Evolutionary conservation across 306 rosid genomes (phyloP).

Genomic region (Inga laurina): DNA sequence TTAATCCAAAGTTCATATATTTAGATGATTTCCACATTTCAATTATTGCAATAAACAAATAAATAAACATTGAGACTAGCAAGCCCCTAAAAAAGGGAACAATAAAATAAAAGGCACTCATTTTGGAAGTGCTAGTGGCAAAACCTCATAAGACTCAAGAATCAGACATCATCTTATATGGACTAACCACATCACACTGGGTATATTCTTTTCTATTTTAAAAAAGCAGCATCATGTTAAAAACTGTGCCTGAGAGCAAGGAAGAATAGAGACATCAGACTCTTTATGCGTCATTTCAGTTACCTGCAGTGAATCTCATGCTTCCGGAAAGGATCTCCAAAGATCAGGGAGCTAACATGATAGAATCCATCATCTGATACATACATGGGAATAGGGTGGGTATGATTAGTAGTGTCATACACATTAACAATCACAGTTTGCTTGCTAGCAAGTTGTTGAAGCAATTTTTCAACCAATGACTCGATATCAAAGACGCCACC

Average conservation of each 20-base stretch:
- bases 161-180: neutral
- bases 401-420: constrained; percentile 80
- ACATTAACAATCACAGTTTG: constrained; percentile 89
- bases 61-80: neutral
- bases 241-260: neutral
- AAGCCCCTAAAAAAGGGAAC: neutral
- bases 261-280: constrained; percentile 2
- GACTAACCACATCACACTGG: neutral
- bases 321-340: constrained; percentile 94
- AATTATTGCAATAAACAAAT: neutral
- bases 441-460: constrained; percentile 97
- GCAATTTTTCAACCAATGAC: constrained; percentile 95
- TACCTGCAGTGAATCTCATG: constrained; percentile 99
- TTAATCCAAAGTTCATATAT: constrained; percentile 23
- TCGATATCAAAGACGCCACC: constrained; percentile 95
- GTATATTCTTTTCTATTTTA: constrained; percentile 9
- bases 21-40: no score
- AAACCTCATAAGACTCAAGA: constrained; percentile 1
- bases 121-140: constrained; percentile 2
- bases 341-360: constrained; percentile 73
- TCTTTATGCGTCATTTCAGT: neutral
- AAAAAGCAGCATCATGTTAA: neutral
- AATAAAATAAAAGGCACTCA: neutral
- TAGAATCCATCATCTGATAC: constrained; percentile 64
- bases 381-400: constrained; percentile 88